These are phyloP conservation scores for Vaucheria bursata DNA, from an alignment of 352 stramenopile genomes.

Conservation along the genomic window DNA sequence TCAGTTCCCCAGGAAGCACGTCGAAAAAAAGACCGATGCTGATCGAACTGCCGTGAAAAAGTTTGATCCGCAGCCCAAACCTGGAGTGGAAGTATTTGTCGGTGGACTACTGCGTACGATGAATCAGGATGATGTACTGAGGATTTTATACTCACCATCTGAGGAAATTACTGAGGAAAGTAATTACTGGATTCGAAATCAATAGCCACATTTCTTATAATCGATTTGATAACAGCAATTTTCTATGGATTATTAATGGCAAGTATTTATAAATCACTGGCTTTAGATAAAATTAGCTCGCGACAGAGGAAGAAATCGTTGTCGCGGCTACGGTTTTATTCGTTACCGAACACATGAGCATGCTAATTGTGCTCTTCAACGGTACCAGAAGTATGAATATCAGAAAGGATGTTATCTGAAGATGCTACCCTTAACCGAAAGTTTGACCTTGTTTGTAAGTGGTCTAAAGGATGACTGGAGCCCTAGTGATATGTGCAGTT, in stretches of 20 bases:
- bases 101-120: constrained; percentile 3
- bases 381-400: constrained; percentile 36
- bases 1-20: too few species aligned
- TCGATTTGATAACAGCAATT: neutral
- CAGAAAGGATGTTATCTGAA: constrained; percentile 38
- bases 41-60: neutral
- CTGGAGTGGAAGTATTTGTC: constrained; percentile 44
- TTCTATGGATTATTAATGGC: neutral
- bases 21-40: neutral
- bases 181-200: neutral
- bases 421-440: constrained; percentile 28
- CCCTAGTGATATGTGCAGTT: constrained; percentile 19
- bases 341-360: constrained; percentile 40
- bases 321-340: constrained; percentile 41
- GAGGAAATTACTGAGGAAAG: neutral
- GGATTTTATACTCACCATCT: neutral
- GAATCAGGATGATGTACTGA: neutral
- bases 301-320: constrained; percentile 24
- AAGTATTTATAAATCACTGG: neutral
- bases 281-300: constrained; percentile 31
- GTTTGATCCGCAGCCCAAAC: constrained; percentile 9
- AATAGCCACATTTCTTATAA: neutral
- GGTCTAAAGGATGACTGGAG: constrained; percentile 29
- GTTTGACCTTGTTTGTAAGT: constrained; percentile 34
- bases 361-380: constrained; percentile 36